Evolutionary conservation across 148 eudicot species (phyloP).

Genomic region (Chenopodium album): DNA sequence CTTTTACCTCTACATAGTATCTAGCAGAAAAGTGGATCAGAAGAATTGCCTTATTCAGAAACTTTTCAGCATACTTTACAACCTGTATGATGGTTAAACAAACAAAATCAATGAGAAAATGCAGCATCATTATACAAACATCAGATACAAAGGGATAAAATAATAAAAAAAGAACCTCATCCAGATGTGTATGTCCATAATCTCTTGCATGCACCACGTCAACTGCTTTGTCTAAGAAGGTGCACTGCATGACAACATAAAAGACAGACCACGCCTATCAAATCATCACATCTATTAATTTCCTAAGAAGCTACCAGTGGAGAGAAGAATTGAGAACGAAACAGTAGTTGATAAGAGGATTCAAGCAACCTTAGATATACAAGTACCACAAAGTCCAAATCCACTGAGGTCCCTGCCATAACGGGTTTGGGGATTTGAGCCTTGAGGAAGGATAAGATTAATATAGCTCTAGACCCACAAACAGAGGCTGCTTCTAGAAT

Average conservation of each 20-base stretch:
- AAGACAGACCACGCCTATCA: neutral
- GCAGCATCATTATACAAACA: neutral
- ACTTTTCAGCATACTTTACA: conserved; percentile 50
- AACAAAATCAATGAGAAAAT: neutral
- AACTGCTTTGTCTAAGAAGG: conserved; percentile 55
- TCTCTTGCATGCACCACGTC: conserved; percentile 84
- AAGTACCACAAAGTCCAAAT: neutral
- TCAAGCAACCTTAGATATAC: neutral
- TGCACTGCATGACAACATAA: conserved; percentile 49
- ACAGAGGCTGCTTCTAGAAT: neutral
- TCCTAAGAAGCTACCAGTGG: neutral
- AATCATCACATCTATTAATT: neutral
- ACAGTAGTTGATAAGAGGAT: neutral
- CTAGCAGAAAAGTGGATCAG: conserved; percentile 95
- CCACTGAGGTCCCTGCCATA: neutral
- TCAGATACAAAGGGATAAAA: neutral
- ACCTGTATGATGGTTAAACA: conserved; percentile 39
- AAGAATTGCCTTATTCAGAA: conserved; percentile 90
- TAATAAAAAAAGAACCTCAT: conserved; percentile 52
- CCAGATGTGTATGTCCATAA: conserved; percentile 83
- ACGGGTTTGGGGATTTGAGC: neutral
- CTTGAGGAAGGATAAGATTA: neutral
- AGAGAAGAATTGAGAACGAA: neutral
- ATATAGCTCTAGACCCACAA: neutral
- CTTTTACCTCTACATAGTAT: conserved; percentile 68